phyloP scores from a whole-genome alignment of 2,329 filamentous ascomycete species.

The Ophiocordyceps camponoti-rufipedis region DNA sequence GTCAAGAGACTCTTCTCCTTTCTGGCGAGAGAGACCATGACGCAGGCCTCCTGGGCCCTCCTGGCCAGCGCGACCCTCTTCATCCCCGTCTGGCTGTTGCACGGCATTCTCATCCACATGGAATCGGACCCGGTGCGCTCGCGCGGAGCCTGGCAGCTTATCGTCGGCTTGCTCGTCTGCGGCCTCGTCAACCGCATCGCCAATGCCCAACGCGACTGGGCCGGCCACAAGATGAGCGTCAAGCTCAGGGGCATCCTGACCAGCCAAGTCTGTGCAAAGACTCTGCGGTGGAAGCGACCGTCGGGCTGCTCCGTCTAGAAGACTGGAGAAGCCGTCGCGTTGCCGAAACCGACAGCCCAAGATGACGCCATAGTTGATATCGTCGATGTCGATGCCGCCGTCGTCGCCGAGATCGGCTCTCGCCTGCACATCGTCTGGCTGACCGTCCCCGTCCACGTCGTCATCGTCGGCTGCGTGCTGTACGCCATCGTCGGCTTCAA shows the following conservation, averaged over 20 bases:
- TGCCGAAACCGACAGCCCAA: not conserved
- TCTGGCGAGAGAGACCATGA: not conserved
- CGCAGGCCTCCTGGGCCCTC: not conserved
- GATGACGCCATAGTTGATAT: not conserved
- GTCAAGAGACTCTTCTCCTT: not conserved
- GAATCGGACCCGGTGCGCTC: not conserved
- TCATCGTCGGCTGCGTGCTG: not conserved
- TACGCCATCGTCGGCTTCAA: not conserved
- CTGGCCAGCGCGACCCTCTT: not conserved
- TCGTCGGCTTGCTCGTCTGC: not conserved
- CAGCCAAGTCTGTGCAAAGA: not conserved
- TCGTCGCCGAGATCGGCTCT: not conserved
- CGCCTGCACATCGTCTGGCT: conserved; percentile 1
- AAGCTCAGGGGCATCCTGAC: not conserved
- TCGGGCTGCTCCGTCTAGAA: not conserved
- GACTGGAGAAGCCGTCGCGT: too few relatives aligned
- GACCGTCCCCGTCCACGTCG: not conserved
- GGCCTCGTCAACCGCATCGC: not conserved
- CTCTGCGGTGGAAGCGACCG: not conserved
- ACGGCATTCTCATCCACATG: not conserved
- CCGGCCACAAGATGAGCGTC: not conserved
- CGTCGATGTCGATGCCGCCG: not conserved
- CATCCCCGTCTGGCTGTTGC: not conserved
- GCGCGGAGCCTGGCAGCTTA: not conserved
- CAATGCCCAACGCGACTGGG: conserved; percentile 1